Evolutionary conservation across 2,329 filamentous ascomycete species (phyloP), one percentile per base, ranked within the genome.

Genomic region (Sclerotinia borealis): DNA sequence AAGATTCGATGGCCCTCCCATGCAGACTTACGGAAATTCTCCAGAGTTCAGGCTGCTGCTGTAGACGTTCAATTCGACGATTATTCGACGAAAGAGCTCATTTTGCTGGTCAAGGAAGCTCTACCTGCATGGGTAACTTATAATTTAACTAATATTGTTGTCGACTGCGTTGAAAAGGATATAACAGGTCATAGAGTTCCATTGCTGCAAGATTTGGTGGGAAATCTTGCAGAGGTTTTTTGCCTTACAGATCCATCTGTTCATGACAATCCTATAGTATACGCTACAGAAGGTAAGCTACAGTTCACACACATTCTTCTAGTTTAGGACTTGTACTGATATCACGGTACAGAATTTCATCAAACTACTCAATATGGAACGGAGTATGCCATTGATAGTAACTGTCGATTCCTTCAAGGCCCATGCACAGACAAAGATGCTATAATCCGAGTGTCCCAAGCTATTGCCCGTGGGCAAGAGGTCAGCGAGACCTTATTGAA

Each of bases 351-450:
- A 89, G 88, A 90, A 73, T 92, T 91, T 70, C 83, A 90, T 68
- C 81, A 83, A 50, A 89, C 86, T 6, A 91, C 88, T 0, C 87
- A 91, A 67, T 92, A 91, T 71, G 87, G 87, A 7, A 85, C 88
- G 74, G 81, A 80, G 64, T 90, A 91, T 71, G 83, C 85, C 1
- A 83, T 92, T 11, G 89, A 89, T 0, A 84, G 88, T 45, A 92
- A 92, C 67, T 92, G 89, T 68, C 84, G 89, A 4, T 92, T 92
- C 70, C 80, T 92, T 1, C 89, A 92, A 73, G 89, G 90, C 0
- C 88, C 89, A 0, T 83, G 81, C 68, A 91, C 89, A 3, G 87
- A 88, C 66, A 79, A 79, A 0, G 79, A 82, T 65, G 87, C 84
- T 49, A 79, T 88, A 0, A 74, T 79, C 59, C 79, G 90, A 52